Base-by-base conservation (phyloP, 805 yeast species). In the Ogataea neopini region DNA sequence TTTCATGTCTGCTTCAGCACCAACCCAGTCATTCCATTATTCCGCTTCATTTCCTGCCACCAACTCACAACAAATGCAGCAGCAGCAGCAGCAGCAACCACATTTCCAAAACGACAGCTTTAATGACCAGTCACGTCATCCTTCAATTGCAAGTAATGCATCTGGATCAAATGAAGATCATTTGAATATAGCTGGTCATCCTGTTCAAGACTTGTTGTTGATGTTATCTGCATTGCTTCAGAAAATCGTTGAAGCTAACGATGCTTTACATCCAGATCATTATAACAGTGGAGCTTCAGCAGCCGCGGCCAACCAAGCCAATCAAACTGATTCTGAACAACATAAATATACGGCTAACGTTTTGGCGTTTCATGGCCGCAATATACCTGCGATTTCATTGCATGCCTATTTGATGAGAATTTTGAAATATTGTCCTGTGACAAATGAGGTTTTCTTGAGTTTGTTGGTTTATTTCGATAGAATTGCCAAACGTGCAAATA, bases 371-470 rank as follows among this genome's bases (percentile, higher is more conserved):
- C 96, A 90, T 66, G 99, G 99, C 14, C 83, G 96, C 49, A 95
- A 92, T 62, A 84, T 94, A 8, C 99, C 99, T 1, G 96, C 95
- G n/a, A 94, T 94, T 45, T 81, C 91, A 10, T 76, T 94, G 40
- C 90, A 89, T 59, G 94, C 96, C 17, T 94, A 94, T 64, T 75
- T 94, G 50, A 79, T 88, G 36, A 81, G 99, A 62, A 92, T 94
- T 23, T 79, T 92, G 64, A 92, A 92, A 68, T 94, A 94, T 69
- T 94, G 99, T 66, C 98, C 99, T 0, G 94, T 94, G n/a, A 91
- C 99, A 2, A 92, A 92, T 67, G 98, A 94, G 64, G 98, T 94
- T 28, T 94, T 91, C 66, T 71, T 94, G 40, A 84, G 96, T 32
- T 70, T 94, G 29, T 74, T 94, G 58, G 97, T 94, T 25, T 94